Percentiles rank a stretch among this genome's conserved stretches.
Evolutionary conservation across 306 rosid genomes (phyloP).

Genomic region (Prunus fruticosa): DNA sequence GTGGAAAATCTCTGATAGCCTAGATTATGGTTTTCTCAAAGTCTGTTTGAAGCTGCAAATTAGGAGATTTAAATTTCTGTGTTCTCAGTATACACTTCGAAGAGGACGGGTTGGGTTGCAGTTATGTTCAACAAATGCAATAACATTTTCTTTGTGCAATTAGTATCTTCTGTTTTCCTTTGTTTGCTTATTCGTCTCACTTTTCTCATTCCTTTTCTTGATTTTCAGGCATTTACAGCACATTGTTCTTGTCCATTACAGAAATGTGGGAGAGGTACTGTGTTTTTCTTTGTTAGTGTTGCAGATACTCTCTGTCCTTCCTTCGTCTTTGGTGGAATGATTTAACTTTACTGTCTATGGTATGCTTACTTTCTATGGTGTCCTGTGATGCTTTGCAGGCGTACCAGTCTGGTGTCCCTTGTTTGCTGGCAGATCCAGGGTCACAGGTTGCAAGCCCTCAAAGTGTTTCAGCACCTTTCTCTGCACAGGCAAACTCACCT

Average conservation of each 20-base stretch:
- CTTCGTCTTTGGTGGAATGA: neutral
- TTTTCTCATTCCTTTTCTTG: neutral
- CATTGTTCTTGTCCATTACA: conserved; percentile 80
- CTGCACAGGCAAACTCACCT: conserved; percentile 34
- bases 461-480: conserved; percentile 36
- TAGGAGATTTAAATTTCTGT: neutral
- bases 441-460: conserved; percentile 44
- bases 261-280: conserved; percentile 62
- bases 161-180: neutral
- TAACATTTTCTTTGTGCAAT: neutral
- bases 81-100: neutral
- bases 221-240: conserved; percentile 63
- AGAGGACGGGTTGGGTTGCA: neutral
- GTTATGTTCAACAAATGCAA: neutral
- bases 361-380: conserved; percentile 12
- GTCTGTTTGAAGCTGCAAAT: neutral
- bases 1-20: neutral
- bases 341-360: conserved; percentile 14
- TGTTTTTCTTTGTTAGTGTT: conserved; percentile 1
- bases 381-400: conserved; percentile 45
- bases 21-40: neutral
- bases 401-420: conserved; percentile 48
- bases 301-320: neutral
- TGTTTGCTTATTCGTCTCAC: neutral
- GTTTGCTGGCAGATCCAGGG: conserved; percentile 35